phyloP scores from a whole-genome alignment of 371 early-diverging fungal species.

The Rhizomucor pusillus region DNA sequence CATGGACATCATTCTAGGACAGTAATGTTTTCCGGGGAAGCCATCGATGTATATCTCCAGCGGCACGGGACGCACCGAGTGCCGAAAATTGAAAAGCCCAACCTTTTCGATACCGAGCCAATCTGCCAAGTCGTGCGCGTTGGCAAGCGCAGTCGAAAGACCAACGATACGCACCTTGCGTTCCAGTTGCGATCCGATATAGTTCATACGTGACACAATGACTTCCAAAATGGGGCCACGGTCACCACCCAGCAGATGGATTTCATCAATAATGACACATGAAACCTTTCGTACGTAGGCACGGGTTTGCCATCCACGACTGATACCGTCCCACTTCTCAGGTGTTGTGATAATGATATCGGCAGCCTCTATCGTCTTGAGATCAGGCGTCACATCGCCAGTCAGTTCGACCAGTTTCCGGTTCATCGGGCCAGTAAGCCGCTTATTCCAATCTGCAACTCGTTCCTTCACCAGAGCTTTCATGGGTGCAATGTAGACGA shows the following conservation, averaged over 20 bases:
- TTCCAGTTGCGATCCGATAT: slow-evolving; percentile 73
- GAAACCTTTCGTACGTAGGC: slow-evolving; percentile 82
- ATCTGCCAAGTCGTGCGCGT: slow-evolving; percentile 93
- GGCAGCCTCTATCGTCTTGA: slow-evolving; percentile 79
- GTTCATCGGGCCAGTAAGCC: slow-evolving; percentile 77
- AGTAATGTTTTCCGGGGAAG: slow-evolving; percentile 93
- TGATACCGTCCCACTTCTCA: slow-evolving; percentile 99
- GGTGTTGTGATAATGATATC: slow-evolving; percentile 98
- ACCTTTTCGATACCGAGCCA: slow-evolving; percentile 89
- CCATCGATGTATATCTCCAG: slow-evolving; percentile 95
- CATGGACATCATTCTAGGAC: slow-evolving; percentile 97
- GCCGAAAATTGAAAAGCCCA: slow-evolving; percentile 93
- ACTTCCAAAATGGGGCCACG: slow-evolving; percentile 98
- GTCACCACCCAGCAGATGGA: slow-evolving; percentile 96
- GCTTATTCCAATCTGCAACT: slow-evolving; percentile 84
- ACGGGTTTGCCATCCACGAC: slow-evolving; percentile 87
- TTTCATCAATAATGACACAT: slow-evolving; percentile 98
- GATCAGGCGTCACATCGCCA: slow-evolving; percentile 95
- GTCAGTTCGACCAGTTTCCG: slow-evolving; percentile 92
- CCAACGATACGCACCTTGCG: slow-evolving; percentile 92
- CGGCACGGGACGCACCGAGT: slow-evolving; percentile 94
- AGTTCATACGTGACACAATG: slow-evolving; percentile 97
- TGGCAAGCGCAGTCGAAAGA: slow-evolving; percentile 97
- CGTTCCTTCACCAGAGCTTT: slow-evolving; percentile 98
- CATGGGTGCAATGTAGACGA: slow-evolving; percentile 99